Base-by-base conservation (phyloP, 352 stramenopile species). In the Phytophthora megakarya region DNA sequence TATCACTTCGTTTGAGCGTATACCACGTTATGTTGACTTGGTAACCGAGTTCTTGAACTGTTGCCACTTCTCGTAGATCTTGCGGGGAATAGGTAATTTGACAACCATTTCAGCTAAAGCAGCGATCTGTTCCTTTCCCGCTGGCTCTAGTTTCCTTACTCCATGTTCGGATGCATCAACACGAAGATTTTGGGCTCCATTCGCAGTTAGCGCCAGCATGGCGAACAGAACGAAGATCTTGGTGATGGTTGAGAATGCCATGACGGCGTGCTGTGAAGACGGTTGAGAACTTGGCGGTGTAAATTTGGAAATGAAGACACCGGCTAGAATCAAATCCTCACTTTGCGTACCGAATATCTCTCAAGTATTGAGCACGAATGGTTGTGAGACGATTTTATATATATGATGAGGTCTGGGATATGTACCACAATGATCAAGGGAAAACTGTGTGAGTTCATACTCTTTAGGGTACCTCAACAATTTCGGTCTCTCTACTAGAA, bases 161-260 rank as follows among this genome's bases (percentile, higher is more conserved):
- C 8, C 3, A 5, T 38, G 25, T 10, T 35, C 8, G 30, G 45
- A 33, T n/a, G 15, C 12, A 19, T 58, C 46, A n/a, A 57, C 30
- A 9, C 57, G 57, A 44, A 44, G 38, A 10, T 32, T 32, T 12
- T 45, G 38, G 37, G 38, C 38, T 32, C 9, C 32, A 30, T 13
- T 47, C 16, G 18, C 28, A 39, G 21, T 3, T 10, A 59, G 7
- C n/a, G 32, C 4, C 15, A 59, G 3, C 10, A 65, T 23, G 23
- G 57, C 47, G 19, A 59, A 30, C 2, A 65, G 10, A n/a, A 40
- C 35, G 28, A 59, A 40, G 21, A 52, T 30, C 18, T 53, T 59
- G 25, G 47, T 15, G 43, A 54, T 16, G 47, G 19, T 45, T 3
- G 21, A 52, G 15, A 45, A 33, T 10, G 19, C 30, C 57, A 65